Conservation (phyloP, 768 basidiomycete species). For the Grammothele lineata region DNA sequence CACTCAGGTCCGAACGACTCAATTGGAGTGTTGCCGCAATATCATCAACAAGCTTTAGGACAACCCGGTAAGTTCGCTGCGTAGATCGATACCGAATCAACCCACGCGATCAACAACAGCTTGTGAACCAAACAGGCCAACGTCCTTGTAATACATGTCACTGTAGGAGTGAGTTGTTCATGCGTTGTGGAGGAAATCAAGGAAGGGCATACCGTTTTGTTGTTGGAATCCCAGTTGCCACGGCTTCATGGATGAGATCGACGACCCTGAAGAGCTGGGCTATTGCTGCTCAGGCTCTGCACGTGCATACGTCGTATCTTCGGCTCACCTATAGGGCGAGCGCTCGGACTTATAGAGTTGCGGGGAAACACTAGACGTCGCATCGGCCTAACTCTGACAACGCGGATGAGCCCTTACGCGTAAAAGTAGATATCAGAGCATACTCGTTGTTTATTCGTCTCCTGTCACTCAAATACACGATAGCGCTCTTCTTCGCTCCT, state of each 20-base stretch:
- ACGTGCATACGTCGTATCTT: neutral
- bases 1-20: conserved; percentile 71
- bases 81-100: neutral
- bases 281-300: conserved; percentile 24
- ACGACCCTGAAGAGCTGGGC: conserved; percentile 68
- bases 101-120: conserved; percentile 70
- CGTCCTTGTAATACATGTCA: conserved; percentile 87
- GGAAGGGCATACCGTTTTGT: conserved; percentile 22
- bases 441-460: too few species aligned
- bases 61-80: neutral
- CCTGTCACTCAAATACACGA: too few species aligned
- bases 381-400: too few species aligned
- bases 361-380: conserved; percentile 35
- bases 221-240: conserved; percentile 44
- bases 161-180: too few species aligned
- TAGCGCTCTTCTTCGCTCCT: too few species aligned
- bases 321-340: conserved; percentile 38
- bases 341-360: conserved; percentile 32
- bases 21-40: conserved; percentile 79
- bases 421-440: too few species aligned
- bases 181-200: too few species aligned
- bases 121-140: conserved; percentile 73
- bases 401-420: too few species aligned
- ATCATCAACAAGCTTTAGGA: conserved; percentile 78
- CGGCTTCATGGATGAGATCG: conserved; percentile 66